Evolutionary conservation across 352 stramenopile species (phyloP).

Genomic region (Globisporangium splendens): DNA sequence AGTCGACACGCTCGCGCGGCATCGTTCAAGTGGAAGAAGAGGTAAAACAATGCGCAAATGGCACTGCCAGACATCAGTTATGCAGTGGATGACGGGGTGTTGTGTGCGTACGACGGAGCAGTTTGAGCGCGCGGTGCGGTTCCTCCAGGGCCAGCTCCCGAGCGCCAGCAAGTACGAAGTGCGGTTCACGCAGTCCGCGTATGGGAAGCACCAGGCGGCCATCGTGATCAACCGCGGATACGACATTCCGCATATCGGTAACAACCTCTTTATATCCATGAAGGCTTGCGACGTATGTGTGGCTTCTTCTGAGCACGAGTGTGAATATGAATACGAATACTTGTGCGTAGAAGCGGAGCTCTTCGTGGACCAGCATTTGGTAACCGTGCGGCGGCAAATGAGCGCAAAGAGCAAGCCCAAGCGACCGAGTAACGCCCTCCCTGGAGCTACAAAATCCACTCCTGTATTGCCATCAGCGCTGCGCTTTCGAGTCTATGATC

Average conservation of each 20-base stretch:
- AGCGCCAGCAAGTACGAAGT: constrained; percentile 46
- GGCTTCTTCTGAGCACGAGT: not conserved
- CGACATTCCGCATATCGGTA: constrained; percentile 54
- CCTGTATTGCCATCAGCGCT: constrained; percentile 17
- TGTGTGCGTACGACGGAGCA: constrained; percentile 9
- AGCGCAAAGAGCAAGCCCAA: constrained; percentile 3
- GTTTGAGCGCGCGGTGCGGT: constrained; percentile 46
- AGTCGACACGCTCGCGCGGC: constrained; percentile 32
- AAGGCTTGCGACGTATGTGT: not conserved
- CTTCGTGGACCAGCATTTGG: constrained; percentile 38
- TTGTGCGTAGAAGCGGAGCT: constrained; percentile 38
- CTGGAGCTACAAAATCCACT: constrained; percentile 9
- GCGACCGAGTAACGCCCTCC: not conserved
- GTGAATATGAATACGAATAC: no score
- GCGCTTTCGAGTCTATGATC: constrained; percentile 40
- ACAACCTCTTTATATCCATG: no score
- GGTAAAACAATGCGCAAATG: constrained; percentile 12
- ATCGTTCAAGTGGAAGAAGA: constrained; percentile 33
- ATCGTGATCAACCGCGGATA: constrained; percentile 59
- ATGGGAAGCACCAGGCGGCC: constrained; percentile 22
- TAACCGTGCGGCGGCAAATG: not conserved
- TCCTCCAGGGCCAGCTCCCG: constrained; percentile 41
- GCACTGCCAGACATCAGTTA: not conserved
- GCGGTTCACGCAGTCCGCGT: constrained; percentile 19
- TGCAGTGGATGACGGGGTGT: not conserved